Evolutionary conservation across 2,329 filamentous ascomycete genomes (phyloP).

Genomic region (Leptographium lundbergii): DNA sequence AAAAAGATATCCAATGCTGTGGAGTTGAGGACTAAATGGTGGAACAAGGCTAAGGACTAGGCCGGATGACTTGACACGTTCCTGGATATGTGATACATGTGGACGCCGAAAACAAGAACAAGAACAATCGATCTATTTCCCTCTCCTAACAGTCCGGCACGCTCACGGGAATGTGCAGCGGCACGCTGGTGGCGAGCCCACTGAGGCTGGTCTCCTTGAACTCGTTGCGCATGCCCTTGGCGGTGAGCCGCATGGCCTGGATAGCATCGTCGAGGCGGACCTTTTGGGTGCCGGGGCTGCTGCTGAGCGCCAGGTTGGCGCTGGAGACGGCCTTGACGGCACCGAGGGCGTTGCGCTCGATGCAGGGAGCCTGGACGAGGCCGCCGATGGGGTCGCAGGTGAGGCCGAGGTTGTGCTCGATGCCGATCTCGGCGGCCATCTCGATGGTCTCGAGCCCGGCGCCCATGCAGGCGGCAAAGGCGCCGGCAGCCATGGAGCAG

Average conservation of each 20-base stretch:
- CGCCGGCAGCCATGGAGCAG: conserved; percentile 37
- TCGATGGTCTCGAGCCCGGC: conserved; percentile 36
- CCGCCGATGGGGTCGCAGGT: conserved; percentile 39
- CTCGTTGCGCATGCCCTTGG: conserved; percentile 38
- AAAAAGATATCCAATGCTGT: no score
- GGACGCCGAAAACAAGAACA: no score
- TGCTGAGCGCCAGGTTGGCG: conserved; percentile 35
- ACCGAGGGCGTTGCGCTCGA: conserved; percentile 36
- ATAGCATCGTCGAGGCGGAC: conserved; percentile 38
- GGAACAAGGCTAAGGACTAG: no score
- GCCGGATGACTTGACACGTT: no score
- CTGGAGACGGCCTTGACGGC: conserved; percentile 38
- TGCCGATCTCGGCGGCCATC: conserved; percentile 38
- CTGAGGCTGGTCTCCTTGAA: conserved; percentile 41
- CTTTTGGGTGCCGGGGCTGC: conserved; percentile 29
- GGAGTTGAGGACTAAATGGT: no score
- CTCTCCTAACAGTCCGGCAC: conserved; percentile 35
- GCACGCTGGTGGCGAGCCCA: conserved; percentile 27
- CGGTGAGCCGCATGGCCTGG: conserved; percentile 35
- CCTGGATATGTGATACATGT: no score
- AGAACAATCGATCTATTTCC: no score
- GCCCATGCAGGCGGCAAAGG: conserved; percentile 38
- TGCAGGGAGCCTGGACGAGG: conserved; percentile 37
- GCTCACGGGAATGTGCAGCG: conserved; percentile 36
- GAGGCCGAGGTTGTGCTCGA: conserved; percentile 37